Conservation (phyloP, 805 yeast species). For the Huiozyma naganishii region DNA sequence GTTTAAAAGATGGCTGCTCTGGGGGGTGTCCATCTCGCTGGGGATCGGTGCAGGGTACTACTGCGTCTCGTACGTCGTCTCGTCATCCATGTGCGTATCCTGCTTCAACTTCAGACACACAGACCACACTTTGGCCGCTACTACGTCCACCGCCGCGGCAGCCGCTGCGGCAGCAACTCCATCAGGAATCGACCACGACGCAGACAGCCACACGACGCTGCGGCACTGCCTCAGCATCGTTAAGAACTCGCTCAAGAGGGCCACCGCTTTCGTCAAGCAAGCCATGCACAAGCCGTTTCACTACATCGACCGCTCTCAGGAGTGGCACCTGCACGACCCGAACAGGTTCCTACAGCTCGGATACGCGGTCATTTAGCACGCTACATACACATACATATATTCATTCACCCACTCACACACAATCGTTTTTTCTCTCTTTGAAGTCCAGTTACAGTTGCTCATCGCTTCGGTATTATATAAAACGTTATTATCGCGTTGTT, state of each 20-base stretch:
- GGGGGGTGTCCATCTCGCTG: constrained; percentile 22
- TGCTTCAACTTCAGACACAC: neutral
- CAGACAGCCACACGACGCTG: neutral
- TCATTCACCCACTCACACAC: too few species aligned
- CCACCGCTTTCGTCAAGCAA: neutral
- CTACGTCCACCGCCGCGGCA: neutral
- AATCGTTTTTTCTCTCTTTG: too few species aligned
- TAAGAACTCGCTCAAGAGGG: neutral
- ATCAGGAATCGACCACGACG: neutral
- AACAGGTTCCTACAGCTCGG: too few species aligned
- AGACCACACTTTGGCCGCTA: neutral
- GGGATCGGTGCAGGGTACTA: constrained; percentile 26
- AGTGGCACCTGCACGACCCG: too few species aligned
- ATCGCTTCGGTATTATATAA: too few species aligned
- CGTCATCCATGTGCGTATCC: neutral
- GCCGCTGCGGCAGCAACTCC: neutral
- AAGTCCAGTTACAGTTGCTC: too few species aligned
- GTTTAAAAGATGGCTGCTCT: constrained; percentile 7
- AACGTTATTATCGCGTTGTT: too few species aligned
- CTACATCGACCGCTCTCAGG: neutral
- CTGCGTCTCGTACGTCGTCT: constrained; percentile 3
- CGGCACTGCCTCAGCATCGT: neutral
- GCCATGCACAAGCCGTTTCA: neutral
- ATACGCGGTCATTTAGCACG: too few species aligned
- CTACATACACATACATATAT: too few species aligned